Base-by-base conservation (phyloP, 2,329 filamentous ascomycete species). In the Aspergillus quadrilineatus region DNA sequence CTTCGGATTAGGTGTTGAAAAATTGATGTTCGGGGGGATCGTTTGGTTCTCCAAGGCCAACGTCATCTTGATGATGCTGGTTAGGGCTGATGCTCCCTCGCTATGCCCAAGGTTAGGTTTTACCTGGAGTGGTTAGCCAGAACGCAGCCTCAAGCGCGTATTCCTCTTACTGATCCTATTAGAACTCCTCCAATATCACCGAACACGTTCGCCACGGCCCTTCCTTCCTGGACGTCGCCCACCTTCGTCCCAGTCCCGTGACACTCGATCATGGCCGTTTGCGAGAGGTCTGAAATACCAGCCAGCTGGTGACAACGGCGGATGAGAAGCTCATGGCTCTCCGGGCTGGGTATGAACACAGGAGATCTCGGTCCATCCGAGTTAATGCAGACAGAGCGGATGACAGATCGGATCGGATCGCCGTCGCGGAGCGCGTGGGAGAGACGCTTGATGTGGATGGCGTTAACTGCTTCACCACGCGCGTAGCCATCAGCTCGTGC, bases 381-480 rank as follows among this genome's bases (percentile, higher is more conserved):
- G 45, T 69, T 71, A 1, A 59, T 46, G 2, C 56, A 56, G 1
- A 65, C 67, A 7, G 53, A 50, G 3, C 69, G 58, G 44, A 75
- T 69, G 5, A 74, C 64, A 2, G 65, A 68, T 5, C 69, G 60
- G 17, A 75, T 66, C 1, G 65, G 62, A 53, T 74, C 62, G 0
- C 64, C 62, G 49, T 72, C 69, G 9, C 59, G 50, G 6, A 71
- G 12, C 1, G 72, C 70, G 14, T 44, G 39, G 12, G 50, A 52
- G 28, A 52, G 14, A 28, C 50, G 22, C 55, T 74, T 74, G 17
- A 74, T 45, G 17, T 61, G 67, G 2, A 74, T 66, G 65, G 17
- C 69, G 63, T 26, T 66, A 26, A 73, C 61, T 0, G 66, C 66
- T 52, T 76, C 70, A 2, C 66, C 74, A 5, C 72, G 55, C 2